phyloP scores from a whole-genome alignment of 495 filamentous ascomycete genomes.

The Penicillium alfredii region DNA sequence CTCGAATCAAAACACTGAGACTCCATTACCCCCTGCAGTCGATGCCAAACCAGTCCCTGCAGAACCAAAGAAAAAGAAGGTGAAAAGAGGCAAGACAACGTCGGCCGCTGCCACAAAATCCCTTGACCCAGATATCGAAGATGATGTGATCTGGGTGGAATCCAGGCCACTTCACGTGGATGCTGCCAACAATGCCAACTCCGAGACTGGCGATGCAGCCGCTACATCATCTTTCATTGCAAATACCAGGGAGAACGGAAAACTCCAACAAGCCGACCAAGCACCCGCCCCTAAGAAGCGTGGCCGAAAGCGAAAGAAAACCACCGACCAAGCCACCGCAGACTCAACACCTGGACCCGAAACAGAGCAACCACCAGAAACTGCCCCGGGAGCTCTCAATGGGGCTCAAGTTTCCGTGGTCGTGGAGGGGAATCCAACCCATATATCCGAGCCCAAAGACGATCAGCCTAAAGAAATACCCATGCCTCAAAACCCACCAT shows the following conservation, averaged over 20 bases:
- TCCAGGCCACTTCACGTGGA: slow-evolving; percentile 17
- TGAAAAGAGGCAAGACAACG: slow-evolving; percentile 37
- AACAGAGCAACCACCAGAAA: neutral
- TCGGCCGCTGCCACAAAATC: slow-evolving; percentile 25
- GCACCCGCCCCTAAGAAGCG: slow-evolving; percentile 35
- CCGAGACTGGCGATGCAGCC: no score
- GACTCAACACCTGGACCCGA: neutral
- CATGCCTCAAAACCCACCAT: neutral
- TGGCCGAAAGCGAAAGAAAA: slow-evolving; percentile 42
- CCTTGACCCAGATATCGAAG: slow-evolving; percentile 23
- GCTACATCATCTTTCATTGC: no score
- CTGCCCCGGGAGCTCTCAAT: no score
- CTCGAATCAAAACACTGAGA: slow-evolving; percentile 1
- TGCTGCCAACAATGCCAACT: neutral
- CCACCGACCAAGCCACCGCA: slow-evolving; percentile 15
- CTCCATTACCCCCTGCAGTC: slow-evolving; percentile 2
- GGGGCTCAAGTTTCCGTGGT: slow-evolving; percentile 1
- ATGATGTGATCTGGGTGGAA: slow-evolving; percentile 37
- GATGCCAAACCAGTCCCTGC: slow-evolving; percentile 11
- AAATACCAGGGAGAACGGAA: slow-evolving; percentile 1
- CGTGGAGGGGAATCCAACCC: slow-evolving; percentile 1
- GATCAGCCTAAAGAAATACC: no score
- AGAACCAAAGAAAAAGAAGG: slow-evolving; percentile 33
- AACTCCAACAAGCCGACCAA: slow-evolving; percentile 1
- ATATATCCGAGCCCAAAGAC: neutral